Evolutionary conservation across 306 rosid genomes (phyloP), one percentile per base, ranked within the genome.

Genomic region (Ormosia emarginata): DNA sequence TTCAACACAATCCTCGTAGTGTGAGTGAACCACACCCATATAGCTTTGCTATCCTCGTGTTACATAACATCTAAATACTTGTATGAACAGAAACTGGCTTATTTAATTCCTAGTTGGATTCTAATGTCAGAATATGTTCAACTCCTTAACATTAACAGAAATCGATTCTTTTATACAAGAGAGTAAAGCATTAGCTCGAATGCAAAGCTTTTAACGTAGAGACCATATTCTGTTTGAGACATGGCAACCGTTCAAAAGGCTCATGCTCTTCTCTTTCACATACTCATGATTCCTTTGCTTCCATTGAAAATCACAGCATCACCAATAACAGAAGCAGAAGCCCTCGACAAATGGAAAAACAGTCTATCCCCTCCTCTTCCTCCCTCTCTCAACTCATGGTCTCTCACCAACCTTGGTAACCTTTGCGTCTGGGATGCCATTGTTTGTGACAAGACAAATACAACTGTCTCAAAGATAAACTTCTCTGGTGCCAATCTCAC

Each of bases 301-400:
- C 92, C 87, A 15, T 47, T 76, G 75, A 81, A 74, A 70, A 80
- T 79, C 82, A 50, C 64, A 17, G 75, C 94, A n/a, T 89, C 97
- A 2, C 83, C 83, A 50, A 83, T 0, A 84, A 24, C 90, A 37
- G 92, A 91, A 84, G 98, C 97, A 44, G 77, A 86, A 68, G 86
- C 93, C 70, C 91, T 91, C 30, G 29, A 89, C 10, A 87, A 67
- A 69, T 93, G 98, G 98, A 93, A 87, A 68, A 79, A 75, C 67
- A 87, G 40, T 34, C 62, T 90, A 8, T 37, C 79, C 63, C 50
- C 50, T 44, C 79, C 91, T 71, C 74, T 75, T 37, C 79, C 89
- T 82, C 5, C 83, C 29, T 40, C 79, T 62, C 70, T 87, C 41
- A 70, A 44, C 17, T 90, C 92, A 62, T 89, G 96, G 96, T 93